Percentiles rank a stretch among this genome's conserved stretches.
Evolutionary conservation across 345 rosid genomes (phyloP).

Genomic region (Limnanthes douglasii): DNA sequence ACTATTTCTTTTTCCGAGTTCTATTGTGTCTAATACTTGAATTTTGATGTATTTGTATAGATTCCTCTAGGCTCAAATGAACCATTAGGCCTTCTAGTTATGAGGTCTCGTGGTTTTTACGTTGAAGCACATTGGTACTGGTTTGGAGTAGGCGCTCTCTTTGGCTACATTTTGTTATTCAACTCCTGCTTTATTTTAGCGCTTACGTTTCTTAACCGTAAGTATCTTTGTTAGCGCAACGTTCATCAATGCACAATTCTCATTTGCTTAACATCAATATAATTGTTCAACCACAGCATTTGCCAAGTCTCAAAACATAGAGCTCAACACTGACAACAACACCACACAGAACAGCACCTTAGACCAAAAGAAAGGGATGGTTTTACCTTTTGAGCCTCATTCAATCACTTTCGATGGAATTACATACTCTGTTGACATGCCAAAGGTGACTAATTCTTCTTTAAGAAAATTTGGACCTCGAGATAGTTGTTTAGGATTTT

Average conservation of each 20-base stretch:
- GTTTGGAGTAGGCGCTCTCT: constrained; percentile 58
- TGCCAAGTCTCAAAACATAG: constrained; percentile 35
- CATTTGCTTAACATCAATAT: not conserved
- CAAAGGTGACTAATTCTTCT: constrained; percentile 28
- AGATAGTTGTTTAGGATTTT: constrained; percentile 7
- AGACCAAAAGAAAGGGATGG: constrained; percentile 44
- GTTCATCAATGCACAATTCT: constrained; percentile 1
- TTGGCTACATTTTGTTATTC: constrained; percentile 43
- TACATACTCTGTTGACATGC: constrained; percentile 62
- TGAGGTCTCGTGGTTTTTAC: constrained; percentile 58
- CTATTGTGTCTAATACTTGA: not conserved
- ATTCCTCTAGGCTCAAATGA: constrained; percentile 33
- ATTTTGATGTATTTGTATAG: constrained; percentile 25
- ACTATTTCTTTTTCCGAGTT: not conserved
- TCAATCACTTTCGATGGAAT: constrained; percentile 43
- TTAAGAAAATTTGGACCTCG: not conserved
- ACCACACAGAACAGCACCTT: too few relatives aligned
- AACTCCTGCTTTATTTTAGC: constrained; percentile 63
- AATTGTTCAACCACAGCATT: constrained; percentile 25
- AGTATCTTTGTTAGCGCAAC: too few relatives aligned
- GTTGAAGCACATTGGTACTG: constrained; percentile 74
- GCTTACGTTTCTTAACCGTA: constrained; percentile 55
- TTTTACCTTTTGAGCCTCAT: constrained; percentile 66
- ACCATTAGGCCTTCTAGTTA: constrained; percentile 47
- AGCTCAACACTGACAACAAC: constrained; percentile 14